Base-by-base conservation (phyloP, 345 rosid species). In the Moricandia moricandioides region DNA sequence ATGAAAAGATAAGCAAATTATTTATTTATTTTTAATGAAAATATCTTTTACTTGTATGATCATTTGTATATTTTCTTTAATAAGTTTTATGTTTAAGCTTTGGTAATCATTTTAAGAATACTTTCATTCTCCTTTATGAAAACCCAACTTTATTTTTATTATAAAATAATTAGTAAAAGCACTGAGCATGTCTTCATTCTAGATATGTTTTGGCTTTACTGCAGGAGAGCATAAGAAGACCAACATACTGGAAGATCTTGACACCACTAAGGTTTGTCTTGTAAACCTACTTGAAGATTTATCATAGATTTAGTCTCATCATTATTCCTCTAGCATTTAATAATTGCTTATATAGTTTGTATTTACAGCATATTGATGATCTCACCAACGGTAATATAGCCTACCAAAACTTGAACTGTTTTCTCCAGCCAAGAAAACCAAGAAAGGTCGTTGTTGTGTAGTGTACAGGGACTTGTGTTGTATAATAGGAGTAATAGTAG, bases 211-310 rank as follows among this genome's bases (percentile, higher is more conserved):
- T 74, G 61, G 61, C 37, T 66, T 58, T 66, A 45, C 21, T 66
- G 39, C 67, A 74, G 52, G 60, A 74, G 51, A 58, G 39, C 60
- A 58, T 24, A 66, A 66, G 39, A 37, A 45, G 67, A 66, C 39
- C 18, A 65, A 31, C 59, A 47, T 18, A 40, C 29, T 65, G 60
- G 51, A 0, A 66, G 60, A 57, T 66, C 65, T 30, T 73, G 71
- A 73, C 66, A 58, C 59, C 65, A 65, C 71, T 45, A 74, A 74
- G 66, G 66, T 74, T 66, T 66, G 59, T 74, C 60, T 74, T 57
- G 60, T 74, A 57, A 73, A 56, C 59, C 17, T 31, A 30, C 35
- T 74, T 66, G 4, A 74, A 56, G 21, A 31, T 14, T 35, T 47
- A 59, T 60, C 16, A 8, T 18, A 55, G 47, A 55, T 55, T 74